Evolutionary conservation across 257 asterid species (phyloP).

Genomic region (Cynanchum wilfordii): DNA sequence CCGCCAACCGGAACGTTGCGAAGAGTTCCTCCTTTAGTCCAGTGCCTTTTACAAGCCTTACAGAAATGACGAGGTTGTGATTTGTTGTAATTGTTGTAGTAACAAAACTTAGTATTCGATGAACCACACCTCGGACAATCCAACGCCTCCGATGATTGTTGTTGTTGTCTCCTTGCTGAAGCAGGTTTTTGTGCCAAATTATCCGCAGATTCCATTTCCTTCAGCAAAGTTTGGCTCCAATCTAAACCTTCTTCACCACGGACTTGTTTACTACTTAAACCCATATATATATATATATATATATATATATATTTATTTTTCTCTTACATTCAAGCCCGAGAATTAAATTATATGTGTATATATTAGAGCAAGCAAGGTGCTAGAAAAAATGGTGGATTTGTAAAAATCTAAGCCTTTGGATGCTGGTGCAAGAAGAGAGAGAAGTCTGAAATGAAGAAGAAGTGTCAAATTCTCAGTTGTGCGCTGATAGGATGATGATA

Average conservation of each 20-base stretch:
- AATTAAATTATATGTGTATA: no score
- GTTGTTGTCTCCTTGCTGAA: slow-evolving; percentile 23
- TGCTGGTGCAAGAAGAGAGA: slow-evolving; percentile 16
- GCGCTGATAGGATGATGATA: slow-evolving; percentile 16
- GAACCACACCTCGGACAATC: slow-evolving; percentile 75
- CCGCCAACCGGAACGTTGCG: slow-evolving; percentile 78
- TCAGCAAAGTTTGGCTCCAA: slow-evolving; percentile 28
- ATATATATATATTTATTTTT: no score
- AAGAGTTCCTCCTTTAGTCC: slow-evolving; percentile 80
- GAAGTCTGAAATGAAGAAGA: slow-evolving; percentile 22
- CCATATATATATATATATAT: slow-evolving; percentile 16
- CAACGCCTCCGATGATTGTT: slow-evolving; percentile 26
- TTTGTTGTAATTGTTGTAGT: slow-evolving; percentile 68
- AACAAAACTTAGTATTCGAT: slow-evolving; percentile 58
- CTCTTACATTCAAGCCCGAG: no score
- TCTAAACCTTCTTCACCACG: slow-evolving; percentile 25
- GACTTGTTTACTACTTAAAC: slow-evolving; percentile 29
- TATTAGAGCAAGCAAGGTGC: no score
- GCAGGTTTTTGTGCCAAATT: slow-evolving; percentile 35
- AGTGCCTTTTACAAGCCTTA: slow-evolving; percentile 69
- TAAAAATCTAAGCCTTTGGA: no score
- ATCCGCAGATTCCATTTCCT: slow-evolving; percentile 7
- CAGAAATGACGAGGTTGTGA: slow-evolving; percentile 79
- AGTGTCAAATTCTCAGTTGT: slow-evolving; percentile 15
- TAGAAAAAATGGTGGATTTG: no score